Base-by-base conservation (phyloP, 345 rosid species). In the Brassica carinata region DNA sequence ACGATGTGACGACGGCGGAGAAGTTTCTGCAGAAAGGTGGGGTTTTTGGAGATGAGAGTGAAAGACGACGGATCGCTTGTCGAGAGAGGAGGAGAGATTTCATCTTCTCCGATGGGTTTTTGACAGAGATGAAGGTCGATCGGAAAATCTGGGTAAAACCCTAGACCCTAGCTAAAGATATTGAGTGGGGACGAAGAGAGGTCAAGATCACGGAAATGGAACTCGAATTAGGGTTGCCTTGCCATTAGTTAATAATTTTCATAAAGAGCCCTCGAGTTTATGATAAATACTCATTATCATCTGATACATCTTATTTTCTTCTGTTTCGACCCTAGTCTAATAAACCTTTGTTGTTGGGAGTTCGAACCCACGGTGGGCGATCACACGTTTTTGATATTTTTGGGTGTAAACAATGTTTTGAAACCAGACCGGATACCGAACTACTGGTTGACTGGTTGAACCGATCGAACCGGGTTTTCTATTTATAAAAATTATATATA, bases 41-140 rank as follows among this genome's bases (percentile, higher is more conserved):
- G 75, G 43, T 5, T 67, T 65, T 76, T 67, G 85, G 77, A 3
- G 83, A 43, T 14, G 84, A 45, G 33, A 76, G 84, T 61, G 83
- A 84, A 62, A 88, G 19, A 19, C 73, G 82, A 31, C 77, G 74
- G 27, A 86, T 68, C 7, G 86, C 33, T 84, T 80, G 79, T 67
- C 86, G 74, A 57, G 85, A 84, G 34, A 78, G 5, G 0, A 86
- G 73, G 17, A 86, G 74, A 61, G 55, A 85, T 86, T 84, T 89
- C 84, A 85, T 82, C 65, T 82, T 76, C 73, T 73, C 64, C 6
- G 6, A 26, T 7, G 53, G 45, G 62, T 2, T 57, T 43, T 53
- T 31, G 19, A 40, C 71, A 51, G 75, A 62, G 13, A 63, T 31
- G 45, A 68, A 69, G 40, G 48, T 9, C 7, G 64, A 31, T 15